Base-by-base conservation (phyloP, 495 filamentous ascomycete species). In the Pyrenopolyporus hunteri region DNA sequence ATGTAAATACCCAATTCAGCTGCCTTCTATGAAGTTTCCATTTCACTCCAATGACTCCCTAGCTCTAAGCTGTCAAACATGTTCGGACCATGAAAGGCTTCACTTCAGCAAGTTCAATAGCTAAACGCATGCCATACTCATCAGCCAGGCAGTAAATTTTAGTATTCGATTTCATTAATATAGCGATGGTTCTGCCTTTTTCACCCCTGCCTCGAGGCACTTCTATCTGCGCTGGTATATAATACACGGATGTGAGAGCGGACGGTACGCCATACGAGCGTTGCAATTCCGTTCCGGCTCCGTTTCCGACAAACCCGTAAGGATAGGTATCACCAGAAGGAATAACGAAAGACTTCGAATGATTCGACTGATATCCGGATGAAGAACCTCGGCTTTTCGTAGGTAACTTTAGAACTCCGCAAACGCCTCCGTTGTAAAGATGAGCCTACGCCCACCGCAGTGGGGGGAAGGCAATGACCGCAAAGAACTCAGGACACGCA, bases 201-300 rank as follows among this genome's bases (percentile, higher is more conserved):
- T 22, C 23, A 35, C 40, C 52, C 55, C 53, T 67, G 67, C 67
- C 63, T 67, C 54, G 69, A 57, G 66, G 66, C 65, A 57, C 37
- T 32, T 67, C 66, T 64, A 69, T 64, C 69, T 67, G 57, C 60
- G n/a, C 53, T 59, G 49, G 40, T 59, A 59, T 58, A 65, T 60
- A 69, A 57, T 71, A 67, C 60, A 71, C 23, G 40, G 54, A 55
- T 35, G 16, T 17, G 28, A 33, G 40, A 50, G 17, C 51, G 32
- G 53, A 39, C 42, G 45, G 31, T 50, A 42, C 55, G 29, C 43
- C 58, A 55, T 26, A 33, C 20, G 13, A 23, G 10, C 8, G 19
- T 23, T 29, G 6, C 29, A 42, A 11, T 49, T 59, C 64, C 52
- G 48, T 45, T n/a, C 54, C 28, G n/a, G 16, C 33, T 46, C 55